Base-by-base conservation (phyloP, 768 basidiomycete species). In the Podaxis sp. region DNA sequence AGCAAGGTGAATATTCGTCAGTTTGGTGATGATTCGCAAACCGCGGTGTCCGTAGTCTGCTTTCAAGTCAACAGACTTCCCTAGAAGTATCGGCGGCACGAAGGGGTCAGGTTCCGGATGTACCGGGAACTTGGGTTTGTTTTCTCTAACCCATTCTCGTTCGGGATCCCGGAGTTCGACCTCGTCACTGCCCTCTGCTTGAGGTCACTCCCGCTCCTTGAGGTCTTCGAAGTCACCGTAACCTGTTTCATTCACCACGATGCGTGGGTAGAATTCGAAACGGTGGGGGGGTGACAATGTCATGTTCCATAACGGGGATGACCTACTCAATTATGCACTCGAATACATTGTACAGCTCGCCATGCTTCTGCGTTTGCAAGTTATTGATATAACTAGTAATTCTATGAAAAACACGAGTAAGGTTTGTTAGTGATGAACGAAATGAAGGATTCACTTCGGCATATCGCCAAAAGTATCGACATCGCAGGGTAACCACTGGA, bases 321-420 rank as follows among this genome's bases (percentile, higher is more conserved):
- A 75, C 65, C n/a, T 48, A 57, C 1, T 54, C 64, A 52, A 76
- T 71, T 46, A 75, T 62, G 8, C 68, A 24, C 53, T 75, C 72
- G 26, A 77, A 58, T 15, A 69, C 51, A 28, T 36, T 7, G 65
- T 74, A 74, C 5, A 78, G 64, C 22, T 67, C 50, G 49, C 30
- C 20, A 58, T 69, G 66, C 7, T 62, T 56, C 5, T 65, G 36
- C 4, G 77, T 78, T 61, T 78, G 72, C 8, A 80, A 67, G 56
- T 77, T 78, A 64, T 80, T 80, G 67, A 80, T 78, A 63, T 81
- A 80, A 8, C 73, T 72, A 17, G 56, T 64, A 36, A 74, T 71
- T n/a, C 70, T 70, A 44, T 1, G 10, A 6, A 24, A 0, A 10
- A 38, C 28, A 3, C 26, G 3, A 22, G 13, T 36, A 22, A 6